phyloP scores from a whole-genome alignment of 2,329 filamentous ascomycete genomes.

The Aspergillus sergii region DNA sequence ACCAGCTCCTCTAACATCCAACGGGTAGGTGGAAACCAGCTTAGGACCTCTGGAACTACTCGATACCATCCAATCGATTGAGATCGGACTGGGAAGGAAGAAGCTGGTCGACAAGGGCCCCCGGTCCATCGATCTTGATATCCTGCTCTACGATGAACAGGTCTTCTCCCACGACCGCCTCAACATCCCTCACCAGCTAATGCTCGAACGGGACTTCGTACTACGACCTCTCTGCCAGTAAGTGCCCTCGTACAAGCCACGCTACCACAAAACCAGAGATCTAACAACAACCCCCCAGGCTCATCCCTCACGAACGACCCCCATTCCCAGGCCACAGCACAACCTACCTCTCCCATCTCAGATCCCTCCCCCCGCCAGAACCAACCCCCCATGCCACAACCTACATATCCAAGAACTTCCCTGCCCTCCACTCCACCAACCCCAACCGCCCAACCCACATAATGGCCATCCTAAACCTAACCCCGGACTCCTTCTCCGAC shows the following conservation, averaged over 20 bases:
- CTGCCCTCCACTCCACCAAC: conserved; percentile 61
- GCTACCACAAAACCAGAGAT: neutral
- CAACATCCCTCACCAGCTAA: conserved; percentile 80
- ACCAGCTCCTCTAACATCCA: conserved; percentile 14
- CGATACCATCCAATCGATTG: conserved; percentile 80
- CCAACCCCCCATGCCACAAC: conserved; percentile 42
- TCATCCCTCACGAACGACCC: conserved; percentile 44
- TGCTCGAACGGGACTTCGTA: conserved; percentile 91
- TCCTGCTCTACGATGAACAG: conserved; percentile 76
- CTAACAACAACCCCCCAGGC: conserved; percentile 27
- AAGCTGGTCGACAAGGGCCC: conserved; percentile 93
- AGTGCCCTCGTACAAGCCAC: conserved; percentile 7
- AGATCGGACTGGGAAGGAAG: conserved; percentile 74
- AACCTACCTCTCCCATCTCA: conserved; percentile 40
- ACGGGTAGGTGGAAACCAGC: conserved; percentile 72
- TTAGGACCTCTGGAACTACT: conserved; percentile 75
- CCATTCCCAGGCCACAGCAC: conserved; percentile 31
- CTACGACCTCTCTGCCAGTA: conserved; percentile 73
- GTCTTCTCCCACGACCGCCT: conserved; percentile 70
- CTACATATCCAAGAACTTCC: conserved; percentile 40
- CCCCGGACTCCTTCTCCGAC: conserved; percentile 96
- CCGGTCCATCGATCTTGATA: conserved; percentile 91
- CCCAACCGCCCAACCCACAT: conserved; percentile 67
- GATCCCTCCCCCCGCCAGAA: conserved; percentile 37
- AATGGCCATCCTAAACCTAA: conserved; percentile 95